Evolutionary conservation across 495 filamentous ascomycete genomes (phyloP), one percentile per base, ranked within the genome.

Genomic region (Aspergillus cavernicola): DNA sequence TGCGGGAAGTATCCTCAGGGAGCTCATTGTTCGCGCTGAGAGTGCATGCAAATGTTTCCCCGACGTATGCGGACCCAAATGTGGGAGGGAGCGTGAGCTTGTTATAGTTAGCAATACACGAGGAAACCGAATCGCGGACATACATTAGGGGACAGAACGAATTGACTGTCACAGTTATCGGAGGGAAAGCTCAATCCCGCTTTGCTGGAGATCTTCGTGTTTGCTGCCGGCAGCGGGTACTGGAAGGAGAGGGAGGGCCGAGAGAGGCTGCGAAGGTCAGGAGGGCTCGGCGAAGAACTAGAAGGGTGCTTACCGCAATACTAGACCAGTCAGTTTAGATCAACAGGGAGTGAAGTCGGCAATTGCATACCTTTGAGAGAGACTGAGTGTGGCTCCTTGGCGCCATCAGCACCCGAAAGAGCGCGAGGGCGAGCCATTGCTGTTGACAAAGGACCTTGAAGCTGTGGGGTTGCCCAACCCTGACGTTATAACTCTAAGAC

Each of bases 31-130:
- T 97, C 8, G 88, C 92, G 72, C 90, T 95, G 19, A 98, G 80
- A 1, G 92, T 93, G 71, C 93, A 98, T 43, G 83, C 82, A 68
- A 98, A 98, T 1, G 88, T 90, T 73, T 97, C 92, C 52, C 93
- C 93, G 36, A 97, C 92, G 57, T 97, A 97, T 43, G 92, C 90
- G 9, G 88, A 89, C 47, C 91, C 93, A 66, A 98, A 97, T 4
- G 90, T 83, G 1, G 90, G 88, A 6, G 93, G 93, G 3, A 97
- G 83, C n/a, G 88, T 96, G 57, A 97, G 79, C 81, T 84, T 37
- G n/a, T 19, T 6, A 2, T 13, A n/a, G 31, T 56, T 33, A 56
- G 54, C 41, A 51, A 29, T 12, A 22, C 19, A 6, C 12, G 7
- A 16, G 31, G 0, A 28, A 8, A 20, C 2, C 4, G 20, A 38